Evolutionary conservation across 2,329 filamentous ascomycete genomes (phyloP).

Genomic region (Macrophomina pseudophaseolina): DNA sequence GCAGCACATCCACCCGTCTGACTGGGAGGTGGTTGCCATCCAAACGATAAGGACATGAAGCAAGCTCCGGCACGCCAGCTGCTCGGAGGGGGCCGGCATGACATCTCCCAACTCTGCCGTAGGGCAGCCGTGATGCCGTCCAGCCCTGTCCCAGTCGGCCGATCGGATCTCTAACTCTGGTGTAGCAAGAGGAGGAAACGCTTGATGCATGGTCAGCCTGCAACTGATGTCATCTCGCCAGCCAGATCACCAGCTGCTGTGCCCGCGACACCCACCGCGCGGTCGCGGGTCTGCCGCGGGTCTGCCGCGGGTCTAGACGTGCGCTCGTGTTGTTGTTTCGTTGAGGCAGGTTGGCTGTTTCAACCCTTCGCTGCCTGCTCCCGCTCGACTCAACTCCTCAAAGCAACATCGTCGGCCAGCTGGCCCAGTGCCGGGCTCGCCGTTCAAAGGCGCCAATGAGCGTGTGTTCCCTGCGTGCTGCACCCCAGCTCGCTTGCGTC

Average conservation of each 20-base stretch:
- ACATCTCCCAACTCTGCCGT: background rate
- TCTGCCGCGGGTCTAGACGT: constrained; percentile 1
- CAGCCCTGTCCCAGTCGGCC: constrained; percentile 7
- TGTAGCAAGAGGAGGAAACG: constrained; percentile 4
- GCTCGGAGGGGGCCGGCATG: constrained; percentile 8
- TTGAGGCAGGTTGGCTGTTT: constrained; percentile 7
- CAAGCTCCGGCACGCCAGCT: background rate
- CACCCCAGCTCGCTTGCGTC: constrained; percentile 23
- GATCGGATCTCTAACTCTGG: constrained; percentile 20
- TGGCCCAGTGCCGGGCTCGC: background rate
- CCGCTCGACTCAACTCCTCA: background rate
- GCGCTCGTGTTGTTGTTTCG: constrained; percentile 10
- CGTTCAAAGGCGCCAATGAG: background rate
- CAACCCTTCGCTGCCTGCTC: background rate
- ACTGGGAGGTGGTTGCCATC: background rate
- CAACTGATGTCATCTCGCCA: background rate
- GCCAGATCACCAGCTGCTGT: constrained; percentile 3
- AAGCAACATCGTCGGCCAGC: background rate
- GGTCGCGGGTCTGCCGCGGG: background rate
- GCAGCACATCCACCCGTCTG: background rate
- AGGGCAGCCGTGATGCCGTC: constrained; percentile 1
- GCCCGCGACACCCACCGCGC: background rate
- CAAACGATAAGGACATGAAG: constrained; percentile 14
- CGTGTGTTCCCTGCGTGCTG: constrained; percentile 17
- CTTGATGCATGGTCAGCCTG: background rate